Conservation (phyloP, 768 basidiomycete genomes). For the Paxillus rubicundulus region DNA sequence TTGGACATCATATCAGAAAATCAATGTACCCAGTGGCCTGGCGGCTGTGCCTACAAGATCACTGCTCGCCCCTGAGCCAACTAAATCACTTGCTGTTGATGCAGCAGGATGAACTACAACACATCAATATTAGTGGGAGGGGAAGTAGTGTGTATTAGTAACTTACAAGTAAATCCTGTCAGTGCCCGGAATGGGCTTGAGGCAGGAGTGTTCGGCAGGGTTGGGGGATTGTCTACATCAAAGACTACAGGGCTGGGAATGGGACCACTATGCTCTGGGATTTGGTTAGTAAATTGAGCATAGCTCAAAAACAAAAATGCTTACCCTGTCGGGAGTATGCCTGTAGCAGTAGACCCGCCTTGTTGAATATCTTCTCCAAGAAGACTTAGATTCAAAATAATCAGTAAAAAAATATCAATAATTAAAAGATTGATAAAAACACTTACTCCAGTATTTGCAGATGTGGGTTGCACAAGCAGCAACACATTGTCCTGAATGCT, state of each 20-base stretch:
- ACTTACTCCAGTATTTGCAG: background rate
- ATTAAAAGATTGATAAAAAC: background rate
- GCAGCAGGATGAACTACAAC: background rate
- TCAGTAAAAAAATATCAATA: background rate
- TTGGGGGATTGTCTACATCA: background rate
- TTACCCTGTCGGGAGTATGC: background rate
- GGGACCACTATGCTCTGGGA: background rate
- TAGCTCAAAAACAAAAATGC: background rate
- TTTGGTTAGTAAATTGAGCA: background rate
- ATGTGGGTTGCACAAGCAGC: background rate
- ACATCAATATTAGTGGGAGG: background rate
- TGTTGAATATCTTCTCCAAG: background rate
- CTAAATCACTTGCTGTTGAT: background rate
- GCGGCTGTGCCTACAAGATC: background rate
- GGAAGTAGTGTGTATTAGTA: background rate
- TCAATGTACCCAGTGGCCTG: too few species aligned
- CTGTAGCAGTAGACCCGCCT: background rate
- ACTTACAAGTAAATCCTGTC: background rate
- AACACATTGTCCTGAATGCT: background rate
- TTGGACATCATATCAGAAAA: background rate
- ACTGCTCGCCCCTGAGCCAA: background rate
- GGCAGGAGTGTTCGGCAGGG: background rate
- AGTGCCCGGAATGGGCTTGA: background rate
- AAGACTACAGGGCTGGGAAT: background rate
- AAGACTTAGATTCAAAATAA: background rate